Evolutionary conservation across 352 stramenopile species (phyloP), one percentile per base, ranked within the genome.

Genomic region (Nothophytophthora sp.): DNA sequence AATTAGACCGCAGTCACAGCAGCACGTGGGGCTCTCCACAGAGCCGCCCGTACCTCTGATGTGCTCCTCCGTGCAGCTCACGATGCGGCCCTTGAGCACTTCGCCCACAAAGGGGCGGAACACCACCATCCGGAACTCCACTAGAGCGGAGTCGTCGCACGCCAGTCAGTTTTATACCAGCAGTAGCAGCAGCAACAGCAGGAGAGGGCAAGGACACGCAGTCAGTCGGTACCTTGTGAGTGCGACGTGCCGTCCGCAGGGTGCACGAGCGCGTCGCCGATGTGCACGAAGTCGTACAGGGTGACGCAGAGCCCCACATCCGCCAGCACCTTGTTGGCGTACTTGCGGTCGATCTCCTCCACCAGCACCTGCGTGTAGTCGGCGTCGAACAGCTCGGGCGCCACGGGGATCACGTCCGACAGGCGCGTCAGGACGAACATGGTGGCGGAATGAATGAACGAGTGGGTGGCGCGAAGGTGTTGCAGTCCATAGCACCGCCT

Each of bases 281-380:
- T 90, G 58, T 85, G 73, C 44, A 96, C 86, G 44, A 96, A 94
- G 66, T 96, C 86, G 68, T 94, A 94, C 56, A 95, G 82, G 32
- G 84, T 90, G 37, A 96, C 75, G 54, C 86, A 96, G 39, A 96
- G 81, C 24, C 86, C 86, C 37, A 95, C 86, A 58, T 94, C 85
- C 3, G 85, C 74, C 27, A 96, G 76, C 12, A 96, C 84, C 50
- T 96, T 96, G 74, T 96, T 96, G 24, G 84, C 84, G 54, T 95
- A 96, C 68, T 96, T 96, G 57, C 79, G 79, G 63, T 96, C 84
- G 50, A 96, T 90, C 66, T 96, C 86, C 64, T 96, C 84, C 16
- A 92, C 66, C 37, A 96, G 62, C 34, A 93, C 84, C 49, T 92
- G 85, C 55, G 76, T 81, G 70, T 90, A 92, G 67, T 94, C 79